Percentiles rank a stretch among this genome's conserved stretches.
phyloP scores from a whole-genome alignment of 768 basidiomycete genomes.

The Pleurotus tuoliensis region DNA sequence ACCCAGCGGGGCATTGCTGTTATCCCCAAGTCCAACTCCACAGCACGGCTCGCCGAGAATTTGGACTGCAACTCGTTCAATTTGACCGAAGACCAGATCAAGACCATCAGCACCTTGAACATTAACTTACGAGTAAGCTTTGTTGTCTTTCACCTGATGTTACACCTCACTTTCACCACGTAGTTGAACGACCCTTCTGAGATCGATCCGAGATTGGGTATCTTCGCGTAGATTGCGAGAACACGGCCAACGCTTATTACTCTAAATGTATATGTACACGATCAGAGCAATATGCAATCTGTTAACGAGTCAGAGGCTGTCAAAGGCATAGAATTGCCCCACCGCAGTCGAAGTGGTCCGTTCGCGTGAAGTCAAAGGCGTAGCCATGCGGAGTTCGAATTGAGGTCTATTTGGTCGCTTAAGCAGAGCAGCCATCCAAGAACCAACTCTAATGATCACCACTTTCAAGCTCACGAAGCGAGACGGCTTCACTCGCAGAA shows the following conservation, averaged over 20 bases:
- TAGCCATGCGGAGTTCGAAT: conserved; percentile 41
- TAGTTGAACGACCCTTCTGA: conserved; percentile 71
- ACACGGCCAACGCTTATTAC: too few species aligned
- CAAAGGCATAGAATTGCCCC: too few species aligned
- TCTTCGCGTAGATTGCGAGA: conserved; percentile 54
- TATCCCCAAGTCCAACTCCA: conserved; percentile 48
- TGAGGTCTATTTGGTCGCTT: conserved; percentile 10
- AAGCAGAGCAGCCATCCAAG: conserved; percentile 8
- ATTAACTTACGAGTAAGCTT: conserved; percentile 53
- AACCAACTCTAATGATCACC: conserved; percentile 27
- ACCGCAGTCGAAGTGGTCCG: neutral
- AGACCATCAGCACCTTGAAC: conserved; percentile 46
- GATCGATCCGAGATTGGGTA: conserved; percentile 60
- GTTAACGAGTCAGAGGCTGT: too few species aligned
- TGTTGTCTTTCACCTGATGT: conserved; percentile 8
- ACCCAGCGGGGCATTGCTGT: conserved; percentile 49
- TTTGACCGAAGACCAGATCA: conserved; percentile 44
- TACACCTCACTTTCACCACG: neutral
- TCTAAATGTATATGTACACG: too few species aligned
- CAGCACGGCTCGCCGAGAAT: conserved; percentile 41
- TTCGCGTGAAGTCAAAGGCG: conserved; percentile 2
- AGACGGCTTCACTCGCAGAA: conserved; percentile 56
- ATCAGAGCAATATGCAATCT: too few species aligned
- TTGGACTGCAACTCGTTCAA: conserved; percentile 44
- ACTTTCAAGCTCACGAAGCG: conserved; percentile 65